These are phyloP conservation scores for Rhizophagus sp. DNA, from an alignment of 192 early-diverging fungal species.

Conservation along the genomic window DNA sequence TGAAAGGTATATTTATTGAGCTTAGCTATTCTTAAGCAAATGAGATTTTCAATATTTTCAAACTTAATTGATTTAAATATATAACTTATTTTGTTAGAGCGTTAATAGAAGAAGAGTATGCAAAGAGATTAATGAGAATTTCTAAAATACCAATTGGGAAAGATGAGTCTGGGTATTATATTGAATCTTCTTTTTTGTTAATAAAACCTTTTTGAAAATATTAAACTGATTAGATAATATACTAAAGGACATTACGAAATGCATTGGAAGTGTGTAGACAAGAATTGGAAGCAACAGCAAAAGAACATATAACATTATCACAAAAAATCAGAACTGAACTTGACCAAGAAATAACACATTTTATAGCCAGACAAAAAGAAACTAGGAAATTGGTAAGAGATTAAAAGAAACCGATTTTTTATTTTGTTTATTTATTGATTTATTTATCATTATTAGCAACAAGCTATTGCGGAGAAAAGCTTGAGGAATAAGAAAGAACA, in stretches of 20 bases:
- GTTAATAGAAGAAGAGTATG: constrained; percentile 68
- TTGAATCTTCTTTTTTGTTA: neutral
- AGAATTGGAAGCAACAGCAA: constrained; percentile 65
- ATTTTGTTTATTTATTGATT: neutral
- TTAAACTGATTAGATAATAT: neutral
- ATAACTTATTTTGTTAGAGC: constrained; percentile 43
- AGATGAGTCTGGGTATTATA: constrained; percentile 66
- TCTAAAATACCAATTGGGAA: constrained; percentile 59
- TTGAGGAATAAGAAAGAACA: constrained; percentile 56
- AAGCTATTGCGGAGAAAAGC: constrained; percentile 51
- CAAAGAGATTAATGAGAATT: constrained; percentile 64
- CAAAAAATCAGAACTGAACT: constrained; percentile 63
- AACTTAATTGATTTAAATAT: neutral
- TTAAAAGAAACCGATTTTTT: neutral
- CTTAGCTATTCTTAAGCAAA: neutral
- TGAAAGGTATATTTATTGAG: constrained; percentile 40
- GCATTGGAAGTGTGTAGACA: constrained; percentile 56
- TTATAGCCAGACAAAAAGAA: constrained; percentile 66
- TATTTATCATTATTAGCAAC: constrained; percentile 34
- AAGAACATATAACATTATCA: constrained; percentile 63
- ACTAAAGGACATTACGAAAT: constrained; percentile 53
- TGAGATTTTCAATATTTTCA: neutral
- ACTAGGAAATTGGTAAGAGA: constrained; percentile 55
- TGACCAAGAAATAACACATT: constrained; percentile 58
- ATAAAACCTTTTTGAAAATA: neutral